These are phyloP conservation scores for Corynespora cassiicola DNA, from an alignment of 2,329 filamentous ascomycete species.

Conservation along the genomic window DNA sequence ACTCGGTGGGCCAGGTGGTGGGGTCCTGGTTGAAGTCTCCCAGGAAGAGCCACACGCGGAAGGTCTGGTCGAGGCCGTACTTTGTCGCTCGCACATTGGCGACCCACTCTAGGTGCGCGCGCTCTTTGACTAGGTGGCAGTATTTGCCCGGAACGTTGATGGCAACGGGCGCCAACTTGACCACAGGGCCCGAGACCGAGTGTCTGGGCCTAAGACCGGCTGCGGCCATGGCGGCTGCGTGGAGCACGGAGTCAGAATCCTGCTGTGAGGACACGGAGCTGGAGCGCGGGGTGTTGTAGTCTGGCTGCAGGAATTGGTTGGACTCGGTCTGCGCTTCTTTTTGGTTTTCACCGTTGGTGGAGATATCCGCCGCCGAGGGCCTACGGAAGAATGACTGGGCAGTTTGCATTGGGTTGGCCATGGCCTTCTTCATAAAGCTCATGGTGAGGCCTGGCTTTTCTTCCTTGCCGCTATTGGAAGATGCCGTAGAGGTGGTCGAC, in stretches of 20 bases:
- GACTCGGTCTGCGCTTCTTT: no score
- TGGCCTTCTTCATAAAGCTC: conserved; percentile 6
- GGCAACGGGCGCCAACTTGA: background rate
- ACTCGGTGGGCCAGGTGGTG: conserved; percentile 32
- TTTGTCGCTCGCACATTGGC: conserved; percentile 44
- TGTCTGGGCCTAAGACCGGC: no score
- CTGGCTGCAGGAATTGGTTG: no score
- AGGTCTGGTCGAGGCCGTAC: conserved; percentile 41
- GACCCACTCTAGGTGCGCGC: conserved; percentile 42
- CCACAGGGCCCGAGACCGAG: background rate
- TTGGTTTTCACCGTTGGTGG: background rate
- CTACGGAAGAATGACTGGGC: conserved; percentile 1
- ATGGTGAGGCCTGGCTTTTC: background rate
- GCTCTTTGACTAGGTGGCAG: conserved; percentile 10
- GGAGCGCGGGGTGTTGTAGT: no score
- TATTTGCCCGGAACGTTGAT: conserved; percentile 10
- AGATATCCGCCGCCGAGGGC: background rate
- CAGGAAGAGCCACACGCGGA: conserved; percentile 46
- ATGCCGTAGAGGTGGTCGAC: no score
- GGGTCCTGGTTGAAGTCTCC: conserved; percentile 37
- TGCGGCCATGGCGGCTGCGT: no score
- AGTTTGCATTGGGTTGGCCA: conserved; percentile 8
- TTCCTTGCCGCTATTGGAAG: no score
- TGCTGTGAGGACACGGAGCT: no score
- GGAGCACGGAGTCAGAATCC: no score